A percentile compares a stretch with the other conserved stretches of the same genome.
These are phyloP conservation scores for Jacaranda copaia DNA, from an alignment of 257 asterid species.

Conservation along the genomic window DNA sequence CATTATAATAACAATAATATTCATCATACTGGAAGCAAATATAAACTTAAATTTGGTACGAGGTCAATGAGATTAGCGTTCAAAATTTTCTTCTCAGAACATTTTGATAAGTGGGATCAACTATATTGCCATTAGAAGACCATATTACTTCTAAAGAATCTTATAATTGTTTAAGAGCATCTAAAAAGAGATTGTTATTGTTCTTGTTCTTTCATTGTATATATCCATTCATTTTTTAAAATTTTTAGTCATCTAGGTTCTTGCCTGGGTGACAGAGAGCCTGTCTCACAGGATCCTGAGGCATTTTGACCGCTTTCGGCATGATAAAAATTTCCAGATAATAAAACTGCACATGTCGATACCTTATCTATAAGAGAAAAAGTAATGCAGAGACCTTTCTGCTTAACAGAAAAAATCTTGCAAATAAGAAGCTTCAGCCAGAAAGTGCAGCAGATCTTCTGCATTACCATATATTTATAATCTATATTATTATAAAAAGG, in stretches of 20 bases:
- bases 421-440: not conserved
- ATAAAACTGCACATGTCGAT: not conserved
- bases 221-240: not conserved
- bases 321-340: not conserved
- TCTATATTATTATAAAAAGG: too few species aligned
- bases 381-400: not conserved
- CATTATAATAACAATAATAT: not conserved
- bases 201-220: not conserved
- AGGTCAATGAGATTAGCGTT: not conserved
- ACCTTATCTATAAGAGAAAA: too few species aligned
- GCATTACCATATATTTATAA: not conserved
- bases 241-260: not conserved
- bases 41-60: not conserved
- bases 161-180: not conserved
- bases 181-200: not conserved
- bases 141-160: constrained; percentile 8
- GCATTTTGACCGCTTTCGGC: not conserved
- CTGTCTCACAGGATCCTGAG: not conserved
- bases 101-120: not conserved
- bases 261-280: not conserved
- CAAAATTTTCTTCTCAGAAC: not conserved
- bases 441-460: not conserved
- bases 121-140: not conserved
- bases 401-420: not conserved
- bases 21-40: not conserved